These are phyloP conservation scores for Elsinoe batatas DNA, from an alignment of 2,329 filamentous ascomycete species.

Conservation along the genomic window DNA sequence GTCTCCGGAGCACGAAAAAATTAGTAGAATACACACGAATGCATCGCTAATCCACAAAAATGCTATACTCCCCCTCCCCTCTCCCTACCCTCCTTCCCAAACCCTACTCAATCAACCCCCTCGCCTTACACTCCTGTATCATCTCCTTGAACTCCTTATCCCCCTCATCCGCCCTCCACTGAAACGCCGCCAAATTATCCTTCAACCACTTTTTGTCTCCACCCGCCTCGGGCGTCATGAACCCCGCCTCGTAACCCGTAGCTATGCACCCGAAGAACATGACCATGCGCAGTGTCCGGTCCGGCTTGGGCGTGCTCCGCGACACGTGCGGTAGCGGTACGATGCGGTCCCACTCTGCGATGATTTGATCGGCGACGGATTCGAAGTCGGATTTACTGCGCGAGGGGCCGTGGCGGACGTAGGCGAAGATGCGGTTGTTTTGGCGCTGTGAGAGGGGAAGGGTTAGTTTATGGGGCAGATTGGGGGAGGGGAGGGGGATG, in stretches of 20 bases:
- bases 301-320: slow-evolving; percentile 17
- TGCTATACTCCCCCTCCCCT: neutral
- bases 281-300: slow-evolving; percentile 19
- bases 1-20: neutral
- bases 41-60: neutral
- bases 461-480: neutral
- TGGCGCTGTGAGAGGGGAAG: slow-evolving; percentile 11
- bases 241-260: slow-evolving; percentile 26
- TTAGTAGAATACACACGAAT: neutral
- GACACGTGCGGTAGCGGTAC: slow-evolving; percentile 20
- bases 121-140: slow-evolving; percentile 25
- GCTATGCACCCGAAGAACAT: slow-evolving; percentile 19
- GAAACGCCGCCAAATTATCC: slow-evolving; percentile 26
- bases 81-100: neutral
- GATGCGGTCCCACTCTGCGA: slow-evolving; percentile 23
- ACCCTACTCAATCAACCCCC: slow-evolving; percentile 19
- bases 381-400: slow-evolving; percentile 26
- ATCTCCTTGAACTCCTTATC: slow-evolving; percentile 27
- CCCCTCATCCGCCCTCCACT: slow-evolving; percentile 25
- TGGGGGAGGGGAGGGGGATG: neutral
- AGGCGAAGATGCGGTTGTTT: slow-evolving; percentile 27
- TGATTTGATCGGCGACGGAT: slow-evolving; percentile 20
- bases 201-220: slow-evolving; percentile 26
- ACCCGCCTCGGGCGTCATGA: slow-evolving; percentile 23
- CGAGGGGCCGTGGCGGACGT: slow-evolving; percentile 27